Percentiles rank a stretch among this genome's conserved stretches.
These are phyloP conservation scores for Catharanthus roseus DNA, from an alignment of 257 asterid genomes.

Conservation along the genomic window DNA sequence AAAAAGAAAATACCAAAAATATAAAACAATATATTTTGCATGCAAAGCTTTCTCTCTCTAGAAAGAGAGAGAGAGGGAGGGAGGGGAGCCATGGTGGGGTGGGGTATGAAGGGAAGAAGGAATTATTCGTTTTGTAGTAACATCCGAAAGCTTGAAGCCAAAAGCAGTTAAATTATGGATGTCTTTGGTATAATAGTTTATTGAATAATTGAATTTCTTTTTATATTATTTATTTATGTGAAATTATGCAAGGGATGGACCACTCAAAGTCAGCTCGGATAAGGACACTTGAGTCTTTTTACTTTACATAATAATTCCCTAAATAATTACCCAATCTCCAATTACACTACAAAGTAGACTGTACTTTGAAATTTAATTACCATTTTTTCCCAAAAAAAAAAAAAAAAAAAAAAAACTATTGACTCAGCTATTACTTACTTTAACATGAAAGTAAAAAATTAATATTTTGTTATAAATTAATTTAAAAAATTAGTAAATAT, in stretches of 20 bases:
- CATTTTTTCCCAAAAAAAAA: too few relatives aligned
- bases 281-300: conserved; percentile 6
- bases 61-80: too few relatives aligned
- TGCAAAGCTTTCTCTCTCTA: too few relatives aligned
- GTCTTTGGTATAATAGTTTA: conserved; percentile 20
- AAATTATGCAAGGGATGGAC: conserved; percentile 17
- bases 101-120: conserved; percentile 32
- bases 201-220: conserved; percentile 21
- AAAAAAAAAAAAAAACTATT: too few relatives aligned
- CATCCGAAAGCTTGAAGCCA: conserved; percentile 68
- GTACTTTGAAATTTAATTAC: background rate
- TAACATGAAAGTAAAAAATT: too few relatives aligned
- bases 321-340: conserved; percentile 1
- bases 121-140: conserved; percentile 51
- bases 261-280: conserved; percentile 26
- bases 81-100: conserved; percentile 11
- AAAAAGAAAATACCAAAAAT: too few relatives aligned
- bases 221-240: conserved; percentile 10
- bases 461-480: too few relatives aligned
- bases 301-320: background rate
- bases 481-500: too few relatives aligned
- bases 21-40: too few relatives aligned
- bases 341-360: conserved; percentile 2
- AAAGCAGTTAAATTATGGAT: conserved; percentile 44
- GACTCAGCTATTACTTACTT: too few relatives aligned